A percentile compares a stretch with the other conserved stretches of the same genome.
These are phyloP conservation scores for Prunus armeniaca DNA, from an alignment of 306 rosid species.

Conservation along the genomic window DNA sequence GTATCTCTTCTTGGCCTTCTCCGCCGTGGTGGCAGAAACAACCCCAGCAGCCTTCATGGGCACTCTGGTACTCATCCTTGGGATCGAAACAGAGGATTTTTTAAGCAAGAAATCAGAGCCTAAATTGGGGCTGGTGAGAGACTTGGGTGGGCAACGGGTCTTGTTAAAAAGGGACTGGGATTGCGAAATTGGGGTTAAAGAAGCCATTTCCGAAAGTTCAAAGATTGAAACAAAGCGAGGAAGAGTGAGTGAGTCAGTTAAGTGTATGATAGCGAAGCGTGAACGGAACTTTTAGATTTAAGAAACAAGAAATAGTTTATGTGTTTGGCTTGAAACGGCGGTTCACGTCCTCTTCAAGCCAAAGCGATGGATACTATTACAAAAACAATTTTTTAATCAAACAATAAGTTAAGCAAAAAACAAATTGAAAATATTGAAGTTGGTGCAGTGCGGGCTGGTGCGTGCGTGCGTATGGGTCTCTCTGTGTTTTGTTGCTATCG, in stretches of 20 bases:
- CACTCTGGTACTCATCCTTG: neutral
- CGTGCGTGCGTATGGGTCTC: neutral
- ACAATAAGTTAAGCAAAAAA: neutral
- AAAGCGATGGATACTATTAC: constrained; percentile 17
- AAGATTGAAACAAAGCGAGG: neutral
- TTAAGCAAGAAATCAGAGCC: constrained; percentile 26
- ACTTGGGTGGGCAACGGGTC: constrained; percentile 14
- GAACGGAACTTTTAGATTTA: constrained; percentile 30
- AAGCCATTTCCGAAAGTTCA: constrained; percentile 50
- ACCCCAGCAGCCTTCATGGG: constrained; percentile 38
- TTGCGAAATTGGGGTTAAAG: constrained; percentile 50
- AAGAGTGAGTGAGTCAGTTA: neutral
- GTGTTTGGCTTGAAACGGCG: constrained; percentile 13
- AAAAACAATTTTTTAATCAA: neutral
- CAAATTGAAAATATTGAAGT: neutral
- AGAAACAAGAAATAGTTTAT: neutral
- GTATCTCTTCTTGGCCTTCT: constrained; percentile 67
- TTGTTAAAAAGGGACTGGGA: constrained; percentile 38
- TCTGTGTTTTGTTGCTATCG: neutral
- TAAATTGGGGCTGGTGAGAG: constrained; percentile 3
- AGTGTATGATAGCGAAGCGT: constrained; percentile 27
- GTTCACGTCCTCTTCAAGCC: constrained; percentile 38
- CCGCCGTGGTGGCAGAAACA: constrained; percentile 69
- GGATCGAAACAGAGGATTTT: constrained; percentile 10
- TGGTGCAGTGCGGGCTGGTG: neutral